Evolutionary conservation across 108 stramenopile species (phyloP).

Genomic region (Pseudonitzschia multiseries): DNA sequence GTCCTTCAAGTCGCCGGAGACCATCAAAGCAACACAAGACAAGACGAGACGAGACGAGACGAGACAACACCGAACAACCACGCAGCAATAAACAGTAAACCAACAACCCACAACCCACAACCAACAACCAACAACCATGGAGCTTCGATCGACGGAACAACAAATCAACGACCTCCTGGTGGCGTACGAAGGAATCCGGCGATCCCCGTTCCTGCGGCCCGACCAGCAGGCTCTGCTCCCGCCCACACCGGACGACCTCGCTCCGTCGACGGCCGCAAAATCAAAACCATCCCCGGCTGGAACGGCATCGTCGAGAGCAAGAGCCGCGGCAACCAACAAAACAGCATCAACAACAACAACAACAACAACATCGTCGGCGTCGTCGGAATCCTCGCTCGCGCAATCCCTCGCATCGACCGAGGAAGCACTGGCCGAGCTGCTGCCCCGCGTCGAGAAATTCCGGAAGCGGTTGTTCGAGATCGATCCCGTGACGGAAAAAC

Average conservation of each 20-base stretch:
- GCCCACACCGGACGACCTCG: not conserved
- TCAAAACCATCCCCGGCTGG: too few species aligned
- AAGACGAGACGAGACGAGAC: too few species aligned
- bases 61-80: too few species aligned
- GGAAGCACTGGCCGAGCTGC: not conserved
- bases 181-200: slow-evolving; percentile 51
- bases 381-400: not conserved
- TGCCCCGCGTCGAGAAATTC: slow-evolving; percentile 44
- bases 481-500: slow-evolving; percentile 76
- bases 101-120: too few species aligned
- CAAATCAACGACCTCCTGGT: slow-evolving; percentile 34
- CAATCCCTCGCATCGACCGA: not conserved
- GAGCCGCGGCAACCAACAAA: too few species aligned
- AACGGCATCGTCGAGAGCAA: too few species aligned
- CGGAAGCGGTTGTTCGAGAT: slow-evolving; percentile 44
- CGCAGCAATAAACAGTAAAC: too few species aligned
- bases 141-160: slow-evolving; percentile 60
- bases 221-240: not conserved
- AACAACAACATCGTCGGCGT: too few species aligned
- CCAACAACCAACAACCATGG: slow-evolving; percentile 50
- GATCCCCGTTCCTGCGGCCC: slow-evolving; percentile 5
- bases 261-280: too few species aligned
- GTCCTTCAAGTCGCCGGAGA: too few species aligned
- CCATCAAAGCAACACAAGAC: too few species aligned
- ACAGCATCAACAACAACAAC: too few species aligned